Percentiles rank a stretch among this genome's conserved stretches.
Conservation (phyloP, 305 asterid species). For the Fraxinus floribunda region DNA sequence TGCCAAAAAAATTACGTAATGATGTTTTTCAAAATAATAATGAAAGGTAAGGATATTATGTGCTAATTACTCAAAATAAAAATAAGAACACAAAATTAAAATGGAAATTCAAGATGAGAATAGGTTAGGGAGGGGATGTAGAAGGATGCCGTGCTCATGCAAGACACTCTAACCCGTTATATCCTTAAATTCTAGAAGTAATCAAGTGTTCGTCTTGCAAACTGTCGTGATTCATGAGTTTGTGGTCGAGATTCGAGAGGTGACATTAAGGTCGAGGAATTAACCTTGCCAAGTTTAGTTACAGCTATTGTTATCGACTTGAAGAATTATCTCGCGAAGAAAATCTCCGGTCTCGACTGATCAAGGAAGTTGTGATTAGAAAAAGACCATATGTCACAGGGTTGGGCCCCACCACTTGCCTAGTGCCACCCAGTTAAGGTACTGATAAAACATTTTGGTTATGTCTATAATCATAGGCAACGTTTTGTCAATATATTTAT, state of each 20-base stretch:
- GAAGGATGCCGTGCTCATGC: not conserved
- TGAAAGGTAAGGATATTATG: too few relatives aligned
- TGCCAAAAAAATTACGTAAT: too few relatives aligned
- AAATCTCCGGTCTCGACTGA: not conserved
- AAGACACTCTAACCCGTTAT: not conserved
- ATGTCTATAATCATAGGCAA: not conserved
- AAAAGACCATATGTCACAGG: not conserved
- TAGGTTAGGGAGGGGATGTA: too few relatives aligned
- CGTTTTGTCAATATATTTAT: not conserved
- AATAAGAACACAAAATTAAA: too few relatives aligned
- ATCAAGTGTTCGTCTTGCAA: not conserved
- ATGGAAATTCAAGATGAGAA: too few relatives aligned
- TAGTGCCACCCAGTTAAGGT: not conserved
- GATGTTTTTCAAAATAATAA: too few relatives aligned
- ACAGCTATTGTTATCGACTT: not conserved
- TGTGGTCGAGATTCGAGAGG: not conserved
- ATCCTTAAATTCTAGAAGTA: not conserved
- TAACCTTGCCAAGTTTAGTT: not conserved
- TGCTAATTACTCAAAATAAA: too few relatives aligned
- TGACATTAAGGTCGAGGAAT: not conserved
- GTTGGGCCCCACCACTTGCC: not conserved
- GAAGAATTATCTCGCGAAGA: not conserved
- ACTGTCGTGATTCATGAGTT: not conserved
- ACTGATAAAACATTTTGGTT: not conserved
- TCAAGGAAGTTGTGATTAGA: not conserved